Percentiles rank a stretch among this genome's conserved stretches.
phyloP scores from a whole-genome alignment of 305 asterid species.

The Nicotiana rustica region DNA sequence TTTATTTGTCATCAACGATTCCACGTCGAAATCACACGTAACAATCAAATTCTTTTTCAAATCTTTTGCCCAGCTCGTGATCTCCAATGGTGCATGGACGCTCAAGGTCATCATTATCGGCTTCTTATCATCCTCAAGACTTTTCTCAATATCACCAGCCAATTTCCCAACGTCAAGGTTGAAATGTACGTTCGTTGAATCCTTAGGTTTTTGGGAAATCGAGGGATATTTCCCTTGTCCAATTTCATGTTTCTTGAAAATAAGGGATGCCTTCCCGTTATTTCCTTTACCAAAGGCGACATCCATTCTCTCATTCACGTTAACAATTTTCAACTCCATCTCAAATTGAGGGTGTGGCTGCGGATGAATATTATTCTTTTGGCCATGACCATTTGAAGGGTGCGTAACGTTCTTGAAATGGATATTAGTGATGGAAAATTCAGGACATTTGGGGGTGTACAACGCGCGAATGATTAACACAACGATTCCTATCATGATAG shows the following conservation, averaged over 20 bases:
- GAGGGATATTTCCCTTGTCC: conserved; percentile 51
- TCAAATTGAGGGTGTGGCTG: conserved; percentile 39
- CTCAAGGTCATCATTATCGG: conserved; percentile 48
- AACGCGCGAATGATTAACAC: conserved; percentile 37
- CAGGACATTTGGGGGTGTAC: conserved; percentile 56
- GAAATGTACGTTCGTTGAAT: conserved; percentile 34
- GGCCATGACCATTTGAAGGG: background rate
- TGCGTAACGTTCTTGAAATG: conserved; percentile 38
- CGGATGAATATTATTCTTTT: background rate
- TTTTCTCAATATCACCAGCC: conserved; percentile 36
- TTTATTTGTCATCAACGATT: conserved; percentile 39
- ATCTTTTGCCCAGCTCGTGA: conserved; percentile 53
- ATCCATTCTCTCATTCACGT: conserved; percentile 50
- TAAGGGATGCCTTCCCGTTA: conserved; percentile 46
- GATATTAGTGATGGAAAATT: conserved; percentile 47
- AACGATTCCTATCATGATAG: background rate
- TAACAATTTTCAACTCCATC: conserved; percentile 44
- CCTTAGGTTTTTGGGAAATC: conserved; percentile 31
- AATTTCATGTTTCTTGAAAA: conserved; percentile 45
- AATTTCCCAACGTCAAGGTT: conserved; percentile 43
- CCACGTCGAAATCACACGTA: conserved; percentile 60
- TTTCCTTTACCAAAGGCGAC: conserved; percentile 40
- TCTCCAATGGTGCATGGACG: conserved; percentile 49
- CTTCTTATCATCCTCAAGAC: conserved; percentile 34
- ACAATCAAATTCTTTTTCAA: conserved; percentile 41